Conservation (phyloP, 2,329 filamentous ascomycete genomes). For the Botrytis elliptica region DNA sequence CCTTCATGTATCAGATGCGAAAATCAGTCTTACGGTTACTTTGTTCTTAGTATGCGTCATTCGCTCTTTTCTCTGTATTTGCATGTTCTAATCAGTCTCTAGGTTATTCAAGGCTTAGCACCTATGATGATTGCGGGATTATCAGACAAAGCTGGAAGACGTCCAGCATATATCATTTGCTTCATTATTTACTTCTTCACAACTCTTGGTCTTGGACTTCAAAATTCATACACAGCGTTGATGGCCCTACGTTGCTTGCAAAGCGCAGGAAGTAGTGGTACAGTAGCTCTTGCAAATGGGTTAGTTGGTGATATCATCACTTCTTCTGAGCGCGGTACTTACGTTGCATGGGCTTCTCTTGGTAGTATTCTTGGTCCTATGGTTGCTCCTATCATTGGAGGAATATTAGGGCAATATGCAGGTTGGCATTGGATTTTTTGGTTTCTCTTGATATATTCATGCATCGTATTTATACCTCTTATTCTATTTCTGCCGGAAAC, state of each 20-base stretch:
- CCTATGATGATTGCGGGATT: background rate
- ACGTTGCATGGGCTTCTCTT: constrained; percentile 2
- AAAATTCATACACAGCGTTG: background rate
- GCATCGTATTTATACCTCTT: constrained; percentile 22
- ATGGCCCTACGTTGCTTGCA: background rate
- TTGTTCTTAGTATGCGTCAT: background rate
- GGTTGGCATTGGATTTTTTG: background rate
- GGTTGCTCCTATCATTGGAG: background rate
- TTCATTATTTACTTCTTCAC: background rate
- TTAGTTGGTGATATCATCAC: background rate
- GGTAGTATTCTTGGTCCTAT: background rate
- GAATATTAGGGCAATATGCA: background rate
- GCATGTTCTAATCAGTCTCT: background rate
- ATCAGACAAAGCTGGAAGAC: background rate
- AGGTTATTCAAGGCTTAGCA: background rate
- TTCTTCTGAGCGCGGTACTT: background rate
- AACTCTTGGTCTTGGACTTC: background rate
- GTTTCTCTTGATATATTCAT: background rate
- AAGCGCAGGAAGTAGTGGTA: background rate
- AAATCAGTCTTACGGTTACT: background rate
- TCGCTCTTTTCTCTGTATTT: background rate
- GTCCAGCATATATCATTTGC: background rate
- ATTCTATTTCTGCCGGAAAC: constrained; percentile 32
- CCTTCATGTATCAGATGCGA: background rate
- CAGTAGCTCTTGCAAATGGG: background rate